Evolutionary conservation across 768 basidiomycete genomes (phyloP).

Genomic region (Hebeloma cylindrosporum): DNA sequence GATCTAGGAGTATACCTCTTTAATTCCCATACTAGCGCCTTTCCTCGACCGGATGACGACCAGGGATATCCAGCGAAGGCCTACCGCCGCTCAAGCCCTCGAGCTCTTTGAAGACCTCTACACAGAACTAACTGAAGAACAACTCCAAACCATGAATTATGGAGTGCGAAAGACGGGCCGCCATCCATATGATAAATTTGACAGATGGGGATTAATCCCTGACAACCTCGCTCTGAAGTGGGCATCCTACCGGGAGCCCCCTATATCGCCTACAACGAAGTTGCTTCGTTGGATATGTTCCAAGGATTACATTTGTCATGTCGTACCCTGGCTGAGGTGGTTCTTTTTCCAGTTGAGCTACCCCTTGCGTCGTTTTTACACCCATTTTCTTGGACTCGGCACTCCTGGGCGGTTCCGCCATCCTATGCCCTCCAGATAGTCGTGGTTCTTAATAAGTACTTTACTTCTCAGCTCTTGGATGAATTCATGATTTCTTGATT

Average conservation of each 20-base stretch:
- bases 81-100: constrained; percentile 28
- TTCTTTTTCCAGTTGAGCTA: too few species aligned
- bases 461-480: too few species aligned
- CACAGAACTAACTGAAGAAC: background rate
- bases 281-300: background rate
- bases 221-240: background rate
- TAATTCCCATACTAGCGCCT: constrained; percentile 28
- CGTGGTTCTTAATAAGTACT: too few species aligned
- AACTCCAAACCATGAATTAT: too few species aligned
- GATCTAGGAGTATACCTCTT: constrained; percentile 19
- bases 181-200: too few species aligned
- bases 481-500: too few species aligned
- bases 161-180: too few species aligned
- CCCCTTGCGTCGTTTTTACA: too few species aligned
- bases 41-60: constrained; percentile 30
- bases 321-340: background rate
- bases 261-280: background rate
- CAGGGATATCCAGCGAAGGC: constrained; percentile 19
- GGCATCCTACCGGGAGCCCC: background rate
- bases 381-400: too few species aligned
- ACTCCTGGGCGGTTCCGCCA: too few species aligned
- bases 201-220: background rate
- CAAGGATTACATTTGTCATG: background rate
- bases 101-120: constrained; percentile 22
- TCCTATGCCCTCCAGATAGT: too few species aligned